phyloP scores from a whole-genome alignment of 2,329 filamentous ascomycete species.

The Ceratocystis variospora region DNA sequence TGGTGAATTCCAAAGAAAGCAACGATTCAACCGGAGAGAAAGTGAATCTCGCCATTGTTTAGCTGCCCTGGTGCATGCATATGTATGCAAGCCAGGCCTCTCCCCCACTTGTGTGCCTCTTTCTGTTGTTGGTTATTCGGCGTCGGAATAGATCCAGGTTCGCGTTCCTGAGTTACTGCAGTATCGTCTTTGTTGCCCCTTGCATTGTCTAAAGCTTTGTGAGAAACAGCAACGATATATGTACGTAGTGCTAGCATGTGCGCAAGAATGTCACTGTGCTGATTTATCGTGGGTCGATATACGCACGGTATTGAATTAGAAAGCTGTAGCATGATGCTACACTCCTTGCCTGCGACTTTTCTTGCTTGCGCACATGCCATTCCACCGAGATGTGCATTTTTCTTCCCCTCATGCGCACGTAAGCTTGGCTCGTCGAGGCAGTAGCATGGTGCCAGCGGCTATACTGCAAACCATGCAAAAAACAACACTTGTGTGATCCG shows the following conservation, averaged over 20 bases:
- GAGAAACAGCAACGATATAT: background rate
- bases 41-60: background rate
- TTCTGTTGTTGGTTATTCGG: background rate
- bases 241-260: background rate
- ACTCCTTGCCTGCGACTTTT: background rate
- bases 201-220: slow-evolving; percentile 8
- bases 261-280: background rate
- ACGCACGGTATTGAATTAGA: background rate
- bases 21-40: background rate
- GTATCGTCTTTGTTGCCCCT: slow-evolving; percentile 2
- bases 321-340: background rate
- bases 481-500: background rate
- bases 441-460: background rate
- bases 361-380: background rate
- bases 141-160: background rate
- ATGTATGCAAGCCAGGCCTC: background rate
- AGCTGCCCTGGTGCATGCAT: slow-evolving; percentile 3
- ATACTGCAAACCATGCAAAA: background rate
- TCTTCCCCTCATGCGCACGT: background rate
- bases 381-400: background rate
- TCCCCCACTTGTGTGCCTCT: background rate
- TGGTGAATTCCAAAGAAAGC: background rate
- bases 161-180: slow-evolving; percentile 5
- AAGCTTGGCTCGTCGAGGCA: background rate
- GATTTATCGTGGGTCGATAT: background rate